Percentiles rank a stretch among this genome's conserved stretches.
phyloP scores from a whole-genome alignment of 75 land plant species.

The Isoetes taiwanensis region DNA sequence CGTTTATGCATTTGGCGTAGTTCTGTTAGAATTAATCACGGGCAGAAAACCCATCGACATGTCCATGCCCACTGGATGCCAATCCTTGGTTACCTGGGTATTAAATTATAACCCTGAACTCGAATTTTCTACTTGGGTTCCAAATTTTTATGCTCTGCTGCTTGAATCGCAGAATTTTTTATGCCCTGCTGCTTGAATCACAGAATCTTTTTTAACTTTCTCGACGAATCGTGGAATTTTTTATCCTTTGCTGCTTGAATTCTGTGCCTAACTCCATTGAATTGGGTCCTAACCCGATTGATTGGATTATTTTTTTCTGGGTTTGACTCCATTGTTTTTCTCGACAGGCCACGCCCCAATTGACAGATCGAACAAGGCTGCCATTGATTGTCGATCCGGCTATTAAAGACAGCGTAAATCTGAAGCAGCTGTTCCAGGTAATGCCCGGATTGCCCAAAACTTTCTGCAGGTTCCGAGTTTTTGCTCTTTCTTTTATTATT shows the following conservation, averaged over 20 bases:
- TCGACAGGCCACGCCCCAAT: constrained; percentile 87
- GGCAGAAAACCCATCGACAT: constrained; percentile 64
- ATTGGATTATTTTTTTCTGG: neutral
- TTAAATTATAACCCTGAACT: too few relatives aligned
- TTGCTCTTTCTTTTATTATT: neutral
- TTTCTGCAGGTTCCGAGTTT: too few relatives aligned
- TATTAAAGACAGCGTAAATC: constrained; percentile 53
- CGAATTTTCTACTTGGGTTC: neutral
- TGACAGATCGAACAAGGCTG: constrained; percentile 65
- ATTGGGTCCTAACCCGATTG: neutral
- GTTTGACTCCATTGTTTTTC: too few relatives aligned
- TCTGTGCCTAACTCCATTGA: neutral
- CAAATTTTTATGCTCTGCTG: too few relatives aligned
- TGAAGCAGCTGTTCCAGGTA: constrained; percentile 83
- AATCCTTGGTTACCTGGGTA: constrained; percentile 95
- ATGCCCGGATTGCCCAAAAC: neutral
- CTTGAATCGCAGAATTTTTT: too few relatives aligned
- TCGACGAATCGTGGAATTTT: too few relatives aligned
- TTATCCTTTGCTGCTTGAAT: neutral
- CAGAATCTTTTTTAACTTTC: too few relatives aligned
- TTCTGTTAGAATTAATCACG: constrained; percentile 60
- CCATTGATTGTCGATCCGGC: constrained; percentile 61
- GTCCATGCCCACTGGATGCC: constrained; percentile 46
- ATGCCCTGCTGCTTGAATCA: too few relatives aligned
- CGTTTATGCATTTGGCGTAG: constrained; percentile 92